These are phyloP conservation scores for Alternaria viburni DNA, from an alignment of 2,329 filamentous ascomycete species.

Conservation along the genomic window DNA sequence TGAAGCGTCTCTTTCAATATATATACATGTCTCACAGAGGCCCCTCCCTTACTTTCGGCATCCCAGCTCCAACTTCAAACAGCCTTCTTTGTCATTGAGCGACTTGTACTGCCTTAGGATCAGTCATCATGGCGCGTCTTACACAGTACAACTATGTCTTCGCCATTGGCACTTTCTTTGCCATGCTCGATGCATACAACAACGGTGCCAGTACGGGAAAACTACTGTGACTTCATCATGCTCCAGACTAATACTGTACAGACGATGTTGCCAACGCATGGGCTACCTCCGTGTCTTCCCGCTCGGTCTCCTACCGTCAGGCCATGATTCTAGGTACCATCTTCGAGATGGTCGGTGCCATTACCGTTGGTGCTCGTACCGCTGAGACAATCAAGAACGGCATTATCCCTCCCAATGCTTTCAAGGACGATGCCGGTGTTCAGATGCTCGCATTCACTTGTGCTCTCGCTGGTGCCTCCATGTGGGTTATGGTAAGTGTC, in stretches of 20 bases:
- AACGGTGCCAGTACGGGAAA: constrained; percentile 73
- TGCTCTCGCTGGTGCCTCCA: constrained; percentile 67
- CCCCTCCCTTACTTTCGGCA: constrained; percentile 7
- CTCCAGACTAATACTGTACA: constrained; percentile 20
- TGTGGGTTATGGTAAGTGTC: constrained; percentile 68
- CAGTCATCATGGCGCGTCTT: constrained; percentile 28
- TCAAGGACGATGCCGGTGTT: constrained; percentile 55
- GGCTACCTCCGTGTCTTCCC: constrained; percentile 82
- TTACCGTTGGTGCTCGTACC: constrained; percentile 57
- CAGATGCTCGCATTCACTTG: constrained; percentile 64
- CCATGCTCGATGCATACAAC: constrained; percentile 78
- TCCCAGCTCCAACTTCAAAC: constrained; percentile 25
- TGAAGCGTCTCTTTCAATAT: constrained; percentile 22
- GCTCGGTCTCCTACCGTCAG: constrained; percentile 73
- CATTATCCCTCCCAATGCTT: constrained; percentile 55
- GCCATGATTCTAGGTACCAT: constrained; percentile 58
- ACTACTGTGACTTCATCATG: background rate
- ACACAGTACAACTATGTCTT: constrained; percentile 71
- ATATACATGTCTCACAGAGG: constrained; percentile 25
- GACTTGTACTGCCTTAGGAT: constrained; percentile 17
- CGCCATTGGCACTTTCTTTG: constrained; percentile 77
- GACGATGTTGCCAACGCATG: constrained; percentile 86
- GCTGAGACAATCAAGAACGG: constrained; percentile 82
- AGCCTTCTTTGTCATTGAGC: constrained; percentile 17
- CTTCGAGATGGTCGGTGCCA: constrained; percentile 57